Conservation (phyloP, 208 protist genomes). For the Plasmodiophora brassicae region DNA sequence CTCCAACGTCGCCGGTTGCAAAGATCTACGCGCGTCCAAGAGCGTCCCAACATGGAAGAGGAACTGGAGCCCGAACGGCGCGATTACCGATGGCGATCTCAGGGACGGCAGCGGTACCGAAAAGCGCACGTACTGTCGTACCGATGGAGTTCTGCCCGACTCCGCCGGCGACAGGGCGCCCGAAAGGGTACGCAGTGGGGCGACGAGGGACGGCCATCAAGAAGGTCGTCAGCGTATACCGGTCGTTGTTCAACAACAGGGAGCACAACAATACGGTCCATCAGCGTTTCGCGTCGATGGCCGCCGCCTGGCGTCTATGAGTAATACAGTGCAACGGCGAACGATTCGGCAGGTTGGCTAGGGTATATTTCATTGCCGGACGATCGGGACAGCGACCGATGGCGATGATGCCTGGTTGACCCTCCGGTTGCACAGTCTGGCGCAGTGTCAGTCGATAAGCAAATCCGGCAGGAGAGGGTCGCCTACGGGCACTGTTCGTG, state of each 20-base stretch:
- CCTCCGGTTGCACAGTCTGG: too few relatives aligned
- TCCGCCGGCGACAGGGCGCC: not conserved
- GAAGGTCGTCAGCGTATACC: not conserved
- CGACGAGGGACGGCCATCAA: not conserved
- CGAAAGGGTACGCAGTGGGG: not conserved
- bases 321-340: too few relatives aligned
- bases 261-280: not conserved
- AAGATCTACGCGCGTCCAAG: too few relatives aligned
- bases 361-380: too few relatives aligned
- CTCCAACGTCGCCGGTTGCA: too few relatives aligned
- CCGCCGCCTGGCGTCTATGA: not conserved
- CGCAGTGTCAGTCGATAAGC: too few relatives aligned
- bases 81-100: not conserved
- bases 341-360: too few relatives aligned
- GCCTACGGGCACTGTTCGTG: constrained; percentile 20
- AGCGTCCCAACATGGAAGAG: not conserved
- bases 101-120: too few relatives aligned
- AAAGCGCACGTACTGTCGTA: too few relatives aligned
- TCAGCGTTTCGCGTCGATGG: not conserved
- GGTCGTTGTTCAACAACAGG: not conserved
- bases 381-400: too few relatives aligned
- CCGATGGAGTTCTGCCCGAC: not conserved
- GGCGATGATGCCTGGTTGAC: too few relatives aligned
- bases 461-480: too few relatives aligned
- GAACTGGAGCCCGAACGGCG: not conserved